Evolutionary conservation across 2,329 filamentous ascomycete genomes (phyloP).

Genomic region (Trichoderma guizhouense): DNA sequence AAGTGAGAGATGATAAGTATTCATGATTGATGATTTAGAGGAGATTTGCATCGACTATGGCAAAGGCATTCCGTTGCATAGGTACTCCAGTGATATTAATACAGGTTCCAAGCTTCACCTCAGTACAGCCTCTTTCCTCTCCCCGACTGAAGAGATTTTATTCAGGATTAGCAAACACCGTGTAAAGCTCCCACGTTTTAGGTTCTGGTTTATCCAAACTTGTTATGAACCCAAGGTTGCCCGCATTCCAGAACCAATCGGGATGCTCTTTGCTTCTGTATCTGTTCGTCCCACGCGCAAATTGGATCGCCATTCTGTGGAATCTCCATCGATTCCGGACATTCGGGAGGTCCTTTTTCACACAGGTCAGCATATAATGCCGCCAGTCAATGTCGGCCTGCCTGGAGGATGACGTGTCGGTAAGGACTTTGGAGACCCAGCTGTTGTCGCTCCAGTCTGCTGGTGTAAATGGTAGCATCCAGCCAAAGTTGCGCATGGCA

Average conservation of each 20-base stretch:
- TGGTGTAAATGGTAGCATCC: constrained; percentile 9
- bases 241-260: background rate
- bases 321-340: background rate
- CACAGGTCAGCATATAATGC: background rate
- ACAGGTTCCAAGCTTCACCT: background rate
- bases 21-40: background rate
- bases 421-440: background rate
- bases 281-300: background rate
- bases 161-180: background rate
- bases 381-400: background rate
- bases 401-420: background rate
- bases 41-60: background rate
- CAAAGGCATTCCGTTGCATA: background rate
- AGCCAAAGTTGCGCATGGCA: constrained; percentile 4
- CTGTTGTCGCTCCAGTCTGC: constrained; percentile 1
- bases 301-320: constrained; percentile 1
- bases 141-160: background rate
- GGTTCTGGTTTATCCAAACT: background rate
- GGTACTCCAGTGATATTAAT: background rate
- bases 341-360: background rate
- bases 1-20: background rate
- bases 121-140: background rate
- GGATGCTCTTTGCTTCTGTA: background rate
- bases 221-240: background rate
- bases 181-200: background rate